Evolutionary conservation across 768 basidiomycete genomes (phyloP), one percentile per base, ranked within the genome.

Genomic region (Pleurotus sapidus): DNA sequence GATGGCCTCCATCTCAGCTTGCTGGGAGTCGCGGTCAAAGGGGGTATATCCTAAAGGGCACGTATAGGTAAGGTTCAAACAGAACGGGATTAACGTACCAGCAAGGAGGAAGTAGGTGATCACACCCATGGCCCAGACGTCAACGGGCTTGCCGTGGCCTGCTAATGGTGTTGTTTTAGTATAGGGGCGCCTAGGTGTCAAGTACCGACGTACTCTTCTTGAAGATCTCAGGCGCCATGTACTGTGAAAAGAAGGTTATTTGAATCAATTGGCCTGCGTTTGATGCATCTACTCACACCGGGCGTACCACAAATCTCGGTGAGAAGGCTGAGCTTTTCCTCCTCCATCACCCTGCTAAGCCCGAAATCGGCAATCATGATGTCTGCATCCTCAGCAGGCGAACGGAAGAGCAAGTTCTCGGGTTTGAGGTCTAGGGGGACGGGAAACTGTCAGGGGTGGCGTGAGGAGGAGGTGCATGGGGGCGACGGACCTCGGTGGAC

Each of bases 361-460:
- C 95, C 96, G 69, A 99, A 99, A 72, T 99, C 96, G 0, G 96
- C 96, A 57, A 99, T 87, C 87, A 97, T 92, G 65, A 99, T 88
- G 66, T 96, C 95, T 14, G 95, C 88, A 42, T 93, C 91, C 70
- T 98, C 95, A 4, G 83, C 88, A 62, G 83, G 81, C 14, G 89
- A 88, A 57, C 91, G 87, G 86, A 98, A 99, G 30, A 99, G 80
- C 20, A 99, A 83, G 74, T 99, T 99, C 76, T 99, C 96, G 3
- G 96, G 96, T 73, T 99, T 99, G 60, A 99, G 75, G 67, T 99
- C 95, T 90, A 60, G 5, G 25, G 57, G 24, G 15, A 27, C 15
- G 24, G 14, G 12, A 49, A 12, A 4, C 6, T 18, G 9, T 17
- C 23, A 37, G 18, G n/a, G 23, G 14, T 27, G 49, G 40, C 30